Evolutionary conservation across 352 stramenopile genomes (phyloP).

Genomic region (Aphanomyces cochlioides): DNA sequence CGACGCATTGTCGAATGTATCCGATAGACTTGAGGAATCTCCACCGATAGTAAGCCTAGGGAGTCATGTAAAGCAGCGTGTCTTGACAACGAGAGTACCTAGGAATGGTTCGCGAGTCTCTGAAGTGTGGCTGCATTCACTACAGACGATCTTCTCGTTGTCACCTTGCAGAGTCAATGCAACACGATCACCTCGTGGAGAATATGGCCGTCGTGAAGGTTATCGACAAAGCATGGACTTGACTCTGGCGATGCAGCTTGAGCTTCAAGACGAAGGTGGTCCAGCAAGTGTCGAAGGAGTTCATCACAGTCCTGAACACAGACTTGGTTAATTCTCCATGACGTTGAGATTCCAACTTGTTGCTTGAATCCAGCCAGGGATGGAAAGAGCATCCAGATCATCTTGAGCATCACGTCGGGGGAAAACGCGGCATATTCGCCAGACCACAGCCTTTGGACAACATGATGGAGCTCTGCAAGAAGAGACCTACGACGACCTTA

Average conservation of each 20-base stretch:
- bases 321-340: not conserved
- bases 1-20: not conserved
- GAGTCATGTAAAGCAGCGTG: not conserved
- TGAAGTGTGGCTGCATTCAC: not conserved
- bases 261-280: not conserved
- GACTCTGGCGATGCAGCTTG: not conserved
- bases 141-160: not conserved
- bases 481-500: not conserved
- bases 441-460: not conserved
- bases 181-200: not conserved
- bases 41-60: not conserved
- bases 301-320: not conserved
- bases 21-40: not conserved
- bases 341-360: not conserved
- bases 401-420: slow-evolving; percentile 5
- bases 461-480: slow-evolving; percentile 33
- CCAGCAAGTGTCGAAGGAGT: not conserved
- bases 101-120: not conserved
- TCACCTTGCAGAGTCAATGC: too few relatives aligned
- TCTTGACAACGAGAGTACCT: not conserved
- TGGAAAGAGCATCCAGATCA: not conserved
- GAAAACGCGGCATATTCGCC: slow-evolving; percentile 8
- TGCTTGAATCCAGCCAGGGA: slow-evolving; percentile 14
- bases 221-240: not conserved
- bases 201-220: not conserved